A percentile compares a stretch with the other conserved stretches of the same genome.
phyloP scores from a whole-genome alignment of 2,329 filamentous ascomycete species.

The Botrytis pseudocinerea region DNA sequence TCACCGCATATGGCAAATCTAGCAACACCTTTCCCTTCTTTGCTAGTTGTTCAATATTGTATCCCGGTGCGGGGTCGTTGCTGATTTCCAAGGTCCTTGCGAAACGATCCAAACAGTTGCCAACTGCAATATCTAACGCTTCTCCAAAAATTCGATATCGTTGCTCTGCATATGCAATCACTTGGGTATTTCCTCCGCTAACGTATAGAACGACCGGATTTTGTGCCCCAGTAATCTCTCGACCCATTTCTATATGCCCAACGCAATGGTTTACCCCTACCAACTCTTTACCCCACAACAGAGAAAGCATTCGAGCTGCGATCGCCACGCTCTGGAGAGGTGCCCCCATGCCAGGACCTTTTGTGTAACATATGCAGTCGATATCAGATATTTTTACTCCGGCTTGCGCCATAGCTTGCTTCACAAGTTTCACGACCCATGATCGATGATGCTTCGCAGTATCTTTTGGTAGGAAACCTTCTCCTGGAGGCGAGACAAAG shows the following conservation, averaged over 20 bases:
- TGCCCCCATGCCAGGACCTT: slow-evolving; percentile 94
- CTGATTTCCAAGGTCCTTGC: slow-evolving; percentile 86
- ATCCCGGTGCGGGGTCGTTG: slow-evolving; percentile 95
- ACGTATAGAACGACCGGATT: slow-evolving; percentile 97
- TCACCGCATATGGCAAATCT: slow-evolving; percentile 92
- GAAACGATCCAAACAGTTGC: slow-evolving; percentile 95
- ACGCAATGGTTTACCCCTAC: slow-evolving; percentile 98
- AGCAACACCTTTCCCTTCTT: slow-evolving; percentile 70
- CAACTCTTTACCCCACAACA: slow-evolving; percentile 86
- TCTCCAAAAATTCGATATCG: slow-evolving; percentile 98
- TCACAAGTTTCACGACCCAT: slow-evolving; percentile 81
- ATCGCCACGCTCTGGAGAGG: slow-evolving; percentile 85
- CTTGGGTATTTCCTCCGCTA: slow-evolving; percentile 93
- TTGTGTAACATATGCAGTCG: slow-evolving; percentile 93
- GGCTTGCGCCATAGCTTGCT: slow-evolving; percentile 73
- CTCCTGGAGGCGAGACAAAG: slow-evolving; percentile 85
- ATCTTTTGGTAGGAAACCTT: slow-evolving; percentile 95
- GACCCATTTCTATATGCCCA: slow-evolving; percentile 98
- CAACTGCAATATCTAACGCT: slow-evolving; percentile 94
- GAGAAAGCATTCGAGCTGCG: slow-evolving; percentile 74
- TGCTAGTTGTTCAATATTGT: slow-evolving; percentile 96
- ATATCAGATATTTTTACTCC: slow-evolving; percentile 63
- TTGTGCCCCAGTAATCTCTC: slow-evolving; percentile 82
- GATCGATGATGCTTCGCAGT: slow-evolving; percentile 88
- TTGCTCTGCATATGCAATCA: slow-evolving; percentile 93